Base-by-base conservation (phyloP, 768 basidiomycete species). In the Neoboletus brunneissimus region DNA sequence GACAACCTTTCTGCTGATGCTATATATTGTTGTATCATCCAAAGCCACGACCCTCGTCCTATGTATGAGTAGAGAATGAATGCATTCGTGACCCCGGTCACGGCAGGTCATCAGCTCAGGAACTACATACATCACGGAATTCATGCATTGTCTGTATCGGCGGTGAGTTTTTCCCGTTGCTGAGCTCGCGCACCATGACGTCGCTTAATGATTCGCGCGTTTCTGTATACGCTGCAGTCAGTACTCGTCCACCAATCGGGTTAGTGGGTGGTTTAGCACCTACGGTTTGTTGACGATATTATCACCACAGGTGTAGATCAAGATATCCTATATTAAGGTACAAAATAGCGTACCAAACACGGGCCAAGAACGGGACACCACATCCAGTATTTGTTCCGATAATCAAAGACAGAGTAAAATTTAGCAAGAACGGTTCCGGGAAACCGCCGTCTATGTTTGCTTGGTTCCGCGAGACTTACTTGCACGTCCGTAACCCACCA, bases 301-400 rank as follows among this genome's bases (percentile, higher is more conserved):
- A 58, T 86, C 83, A 0, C 73, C 66, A 12, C 81, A 84, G 3
- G 75, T 75, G 67, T 77, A 85, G 50, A 87, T 62, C 60, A 84
- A 71, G 3, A 71, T 42, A 61, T 87, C 87, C 57, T 88, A 87
- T 25, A 82, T 51, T 45, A 81, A 70, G 0, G 76, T 70, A 12
- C 81, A 85, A n/a, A 73, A 71, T 48, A 80, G 73, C 15, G 75
- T 79, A 22, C 86, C 85, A 13, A 78, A 56, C 61, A 87, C 76
- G 13, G 86, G 0, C 73, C 83, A 37, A 84, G 68, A 22, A 87
- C 66, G 2, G 84, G 80, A 57, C 81, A 80, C 86, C 86, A 87
- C 22, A 87, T 56, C 85, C 85, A 87, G 63, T 87, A 88, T 51
- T 88, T 85, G 61, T 76, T 79, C 58, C 65, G 57, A 53, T 60